These are phyloP conservation scores for Trichoderma parareesei DNA, from an alignment of 495 filamentous ascomycete genomes.

Conservation along the genomic window DNA sequence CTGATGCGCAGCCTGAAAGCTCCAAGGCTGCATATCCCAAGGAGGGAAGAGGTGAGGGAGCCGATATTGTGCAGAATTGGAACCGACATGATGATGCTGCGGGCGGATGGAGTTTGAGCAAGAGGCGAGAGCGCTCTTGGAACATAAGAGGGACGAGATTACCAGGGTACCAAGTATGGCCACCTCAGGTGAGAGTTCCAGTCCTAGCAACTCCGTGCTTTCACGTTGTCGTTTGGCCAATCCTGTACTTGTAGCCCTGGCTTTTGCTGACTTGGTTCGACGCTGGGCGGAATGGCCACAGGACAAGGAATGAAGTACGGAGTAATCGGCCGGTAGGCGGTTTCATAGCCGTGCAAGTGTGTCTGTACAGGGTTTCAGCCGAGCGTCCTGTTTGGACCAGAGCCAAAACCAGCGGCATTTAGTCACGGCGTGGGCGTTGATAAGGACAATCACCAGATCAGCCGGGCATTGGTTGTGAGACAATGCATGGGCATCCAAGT, in stretches of 20 bases:
- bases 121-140: neutral
- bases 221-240: neutral
- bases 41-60: neutral
- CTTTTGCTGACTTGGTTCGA: neutral
- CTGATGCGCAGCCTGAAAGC: neutral
- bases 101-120: neutral
- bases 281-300: neutral
- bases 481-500: neutral
- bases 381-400: neutral
- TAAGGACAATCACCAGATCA: constrained; percentile 1
- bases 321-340: neutral
- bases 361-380: neutral
- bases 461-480: neutral
- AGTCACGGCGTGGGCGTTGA: neutral
- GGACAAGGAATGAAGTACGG: neutral
- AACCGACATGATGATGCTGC: neutral
- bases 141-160: neutral
- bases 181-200: neutral
- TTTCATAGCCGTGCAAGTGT: neutral
- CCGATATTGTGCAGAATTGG: neutral
- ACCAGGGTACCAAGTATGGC: neutral
- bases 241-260: neutral
- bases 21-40: neutral
- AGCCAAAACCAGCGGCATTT: neutral
- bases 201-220: neutral